Evolutionary conservation across 2,329 filamentous ascomycete species (phyloP).

Genomic region (Westerdykella aurantiaca): DNA sequence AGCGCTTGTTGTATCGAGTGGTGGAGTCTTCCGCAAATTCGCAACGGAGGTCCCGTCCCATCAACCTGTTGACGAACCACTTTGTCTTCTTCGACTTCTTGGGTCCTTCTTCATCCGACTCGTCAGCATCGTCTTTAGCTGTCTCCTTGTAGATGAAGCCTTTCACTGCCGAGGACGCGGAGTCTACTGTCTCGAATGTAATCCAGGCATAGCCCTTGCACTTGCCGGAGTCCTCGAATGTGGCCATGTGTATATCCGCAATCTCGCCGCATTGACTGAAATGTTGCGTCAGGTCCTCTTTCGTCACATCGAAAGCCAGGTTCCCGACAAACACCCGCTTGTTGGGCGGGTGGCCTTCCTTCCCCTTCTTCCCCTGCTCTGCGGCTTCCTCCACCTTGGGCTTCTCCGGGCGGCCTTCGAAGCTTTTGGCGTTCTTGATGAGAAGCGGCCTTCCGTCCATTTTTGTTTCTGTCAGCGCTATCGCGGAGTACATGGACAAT

Average conservation of each 20-base stretch:
- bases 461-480: slow-evolving; percentile 79
- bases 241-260: slow-evolving; percentile 79
- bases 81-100: slow-evolving; percentile 48
- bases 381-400: slow-evolving; percentile 38
- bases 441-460: slow-evolving; percentile 71
- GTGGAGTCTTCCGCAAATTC: slow-evolving; percentile 92
- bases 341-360: slow-evolving; percentile 56
- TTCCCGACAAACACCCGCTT: slow-evolving; percentile 77
- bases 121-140: slow-evolving; percentile 54
- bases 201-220: slow-evolving; percentile 98
- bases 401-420: slow-evolving; percentile 80
- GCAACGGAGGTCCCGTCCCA: slow-evolving; percentile 74
- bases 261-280: slow-evolving; percentile 82
- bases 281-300: slow-evolving; percentile 73
- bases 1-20: slow-evolving; percentile 88
- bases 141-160: slow-evolving; percentile 70
- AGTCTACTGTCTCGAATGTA: slow-evolving; percentile 73
- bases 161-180: slow-evolving; percentile 69
- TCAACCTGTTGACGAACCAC: slow-evolving; percentile 81
- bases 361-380: slow-evolving; percentile 30
- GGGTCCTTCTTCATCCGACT: slow-evolving; percentile 38
- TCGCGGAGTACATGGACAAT: slow-evolving; percentile 66
- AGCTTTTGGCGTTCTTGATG: slow-evolving; percentile 89
- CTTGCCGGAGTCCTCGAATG: slow-evolving; percentile 94
- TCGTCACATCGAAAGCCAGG: slow-evolving; percentile 50